phyloP scores from a whole-genome alignment of 2,329 filamentous ascomycete genomes.

The Xylariaceae sp. region DNA sequence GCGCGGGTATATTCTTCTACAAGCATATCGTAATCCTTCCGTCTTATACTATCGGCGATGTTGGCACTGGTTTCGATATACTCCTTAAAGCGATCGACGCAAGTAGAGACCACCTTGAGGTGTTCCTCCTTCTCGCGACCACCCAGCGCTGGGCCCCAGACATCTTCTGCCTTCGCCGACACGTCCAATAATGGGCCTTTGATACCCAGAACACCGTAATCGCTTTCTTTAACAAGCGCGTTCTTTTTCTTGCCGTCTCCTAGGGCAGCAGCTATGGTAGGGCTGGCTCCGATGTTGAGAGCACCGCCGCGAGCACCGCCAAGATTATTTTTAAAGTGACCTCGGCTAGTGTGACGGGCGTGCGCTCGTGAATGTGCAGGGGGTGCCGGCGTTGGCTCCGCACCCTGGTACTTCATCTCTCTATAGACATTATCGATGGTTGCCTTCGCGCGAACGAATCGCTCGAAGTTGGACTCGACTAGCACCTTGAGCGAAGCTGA shows the following conservation, averaged over 20 bases:
- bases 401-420: conserved; percentile 80
- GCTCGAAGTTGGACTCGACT: conserved; percentile 96
- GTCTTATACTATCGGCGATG: conserved; percentile 78
- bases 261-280: conserved; percentile 35
- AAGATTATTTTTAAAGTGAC: conserved; percentile 55
- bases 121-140: conserved; percentile 87
- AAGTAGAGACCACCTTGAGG: conserved; percentile 69
- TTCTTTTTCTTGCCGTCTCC: conserved; percentile 71
- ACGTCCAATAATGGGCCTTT: conserved; percentile 84
- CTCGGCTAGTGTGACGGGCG: conserved; percentile 63
- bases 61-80: conserved; percentile 75
- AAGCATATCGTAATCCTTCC: conserved; percentile 82
- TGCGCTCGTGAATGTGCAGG: conserved; percentile 42
- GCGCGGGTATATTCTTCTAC: conserved; percentile 83
- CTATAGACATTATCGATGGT: conserved; percentile 98
- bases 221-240: conserved; percentile 84
- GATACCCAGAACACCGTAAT: conserved; percentile 83
- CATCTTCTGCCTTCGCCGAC: conserved; percentile 89
- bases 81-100: conserved; percentile 72
- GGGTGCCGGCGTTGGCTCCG: conserved; percentile 43
- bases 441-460: conserved; percentile 93
- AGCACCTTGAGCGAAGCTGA: conserved; percentile 93
- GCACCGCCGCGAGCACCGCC: conserved; percentile 25
- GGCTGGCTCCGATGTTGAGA: conserved; percentile 34
- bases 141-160: conserved; percentile 91